Conservation (phyloP, 148 eudicot genomes). For the Oxyria digyna region DNA sequence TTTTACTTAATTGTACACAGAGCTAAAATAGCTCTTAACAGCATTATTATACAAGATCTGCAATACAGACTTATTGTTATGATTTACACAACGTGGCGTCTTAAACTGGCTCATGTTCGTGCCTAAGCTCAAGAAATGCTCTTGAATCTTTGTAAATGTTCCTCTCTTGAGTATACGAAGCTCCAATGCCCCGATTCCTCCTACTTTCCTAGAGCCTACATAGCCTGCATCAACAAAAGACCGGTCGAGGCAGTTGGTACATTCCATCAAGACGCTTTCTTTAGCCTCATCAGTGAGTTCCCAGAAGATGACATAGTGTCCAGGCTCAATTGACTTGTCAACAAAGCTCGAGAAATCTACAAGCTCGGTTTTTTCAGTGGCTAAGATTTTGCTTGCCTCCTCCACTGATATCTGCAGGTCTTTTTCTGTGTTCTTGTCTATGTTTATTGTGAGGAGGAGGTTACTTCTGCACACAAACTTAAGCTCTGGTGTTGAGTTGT, state of each 20-base stretch:
- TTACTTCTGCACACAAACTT: conserved; percentile 74
- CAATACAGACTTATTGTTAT: conserved; percentile 31
- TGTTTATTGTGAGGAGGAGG: conserved; percentile 65
- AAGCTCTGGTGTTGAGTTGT: conserved; percentile 79
- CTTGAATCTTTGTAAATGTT: conserved; percentile 58
- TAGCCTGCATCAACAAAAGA: conserved; percentile 77
- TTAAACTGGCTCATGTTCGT: conserved; percentile 76
- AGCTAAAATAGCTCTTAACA: conserved; percentile 47
- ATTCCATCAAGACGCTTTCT: conserved; percentile 41
- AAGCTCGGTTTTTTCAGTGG: conserved; percentile 47
- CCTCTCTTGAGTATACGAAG: conserved; percentile 55
- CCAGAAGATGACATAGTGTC: conserved; percentile 81
- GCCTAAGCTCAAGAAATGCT: conserved; percentile 58
- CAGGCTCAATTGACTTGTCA: conserved; percentile 40
- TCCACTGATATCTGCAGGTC: conserved; percentile 73
- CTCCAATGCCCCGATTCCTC: conserved; percentile 63
- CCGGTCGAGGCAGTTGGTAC: conserved; percentile 58
- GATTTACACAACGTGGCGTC: conserved; percentile 67
- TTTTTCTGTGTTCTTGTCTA: conserved; percentile 95
- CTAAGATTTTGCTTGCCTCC: conserved; percentile 39
- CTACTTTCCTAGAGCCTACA: conserved; percentile 49
- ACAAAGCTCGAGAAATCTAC: conserved; percentile 76
- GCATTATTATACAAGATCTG: conserved; percentile 45
- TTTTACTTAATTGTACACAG: conserved; percentile 27
- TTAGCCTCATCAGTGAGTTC: conserved; percentile 56